Evolutionary conservation across 2,329 filamentous ascomycete species (phyloP), one percentile per base, ranked within the genome.

Genomic region (Hysterium pulicare): DNA sequence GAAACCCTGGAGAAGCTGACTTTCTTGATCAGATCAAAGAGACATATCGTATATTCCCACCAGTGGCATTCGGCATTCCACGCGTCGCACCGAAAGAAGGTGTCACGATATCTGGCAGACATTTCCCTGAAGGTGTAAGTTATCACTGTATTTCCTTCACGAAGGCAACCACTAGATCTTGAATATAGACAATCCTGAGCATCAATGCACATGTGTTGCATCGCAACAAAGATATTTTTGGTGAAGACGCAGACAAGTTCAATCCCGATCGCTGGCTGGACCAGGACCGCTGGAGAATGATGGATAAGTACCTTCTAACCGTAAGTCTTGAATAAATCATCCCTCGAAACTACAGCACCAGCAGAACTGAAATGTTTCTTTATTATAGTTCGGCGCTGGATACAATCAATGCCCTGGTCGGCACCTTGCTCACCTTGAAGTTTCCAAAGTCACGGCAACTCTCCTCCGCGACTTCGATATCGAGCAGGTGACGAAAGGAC

Each of bases 21-120:
- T n/a, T 47, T 28, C 62, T 63, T 39, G 65, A 49, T 17, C 57
- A 67, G 40, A 51, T 66, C 35, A 70, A 70, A 48, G 68, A 72
- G 44, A 57, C 65, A 5, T 57, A 62, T 24, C 62, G 68, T 0
- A 51, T 67, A 16, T 61, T 69, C 39, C 51, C 62, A 3, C 51
- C 51, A 0, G 55, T 59, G 6, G 51, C 53, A 2, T 58, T 60
- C 30, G 60, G 58, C 8, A 55, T 65, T 21, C 50, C 55, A 0
- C 58, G 64, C 2, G 53, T 65, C 5, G 59, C 49, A 1, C 64
- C 61, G 0, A 37, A 48, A 11, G 61, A 53, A 17, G 63, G 66
- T 2, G 41, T 69, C 5, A 63, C 56, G 0, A 54, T 70, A 26
- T 40, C 40, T 3, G 36, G 26, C 3, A n/a, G 21, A 22, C 22